Base-by-base conservation (phyloP, 768 basidiomycete genomes). In the Suillus fuscotomentosus region DNA sequence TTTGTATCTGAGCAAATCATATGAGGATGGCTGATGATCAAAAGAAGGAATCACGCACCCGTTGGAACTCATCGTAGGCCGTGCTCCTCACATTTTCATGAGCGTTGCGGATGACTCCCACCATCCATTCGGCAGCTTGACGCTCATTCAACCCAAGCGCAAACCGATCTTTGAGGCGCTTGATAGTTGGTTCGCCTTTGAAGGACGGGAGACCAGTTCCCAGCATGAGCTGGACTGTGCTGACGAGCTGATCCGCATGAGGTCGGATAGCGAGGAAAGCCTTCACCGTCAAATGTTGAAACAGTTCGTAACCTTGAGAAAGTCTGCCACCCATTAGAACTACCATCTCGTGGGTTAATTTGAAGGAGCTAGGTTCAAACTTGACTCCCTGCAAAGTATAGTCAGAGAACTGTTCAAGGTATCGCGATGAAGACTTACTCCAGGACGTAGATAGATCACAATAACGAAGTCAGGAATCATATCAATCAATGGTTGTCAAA, bases 311-410 rank as follows among this genome's bases (percentile, higher is more conserved):
- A 22, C 97, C 97, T 77, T 96, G 92, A 1, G 94, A 96, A 72
- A 91, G 85, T 68, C 92, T 85, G 11, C 97, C 97, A 57, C 97
- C 97, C 97, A 99, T 99, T 39, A 99, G 80, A 15, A 92, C 84
- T 20, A 99, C 92, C 97, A 99, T 99, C 76, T 99, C 97, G 74
- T 98, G 96, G 65, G 94, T 97, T 57, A 99, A 85, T 79, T 99
- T 99, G 88, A 99, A 99, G 13, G 95, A 97, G 73, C 83, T 91
- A 0, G 97, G 97, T 73, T 99, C 97, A 73, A 99, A 99, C 83
- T 99, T 99, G 77, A 99, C 92, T 65, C 97, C 95, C 95, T 95
- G 69, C 54, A 45, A 67, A 47, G 48, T 53, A n/a, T 68, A 47
- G 13, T 67, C 31, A 63, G 43, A 63, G n/a, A 20, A 57, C 39